phyloP scores from a whole-genome alignment of 371 early-diverging fungal genomes.

The Rhizopus sp. region DNA sequence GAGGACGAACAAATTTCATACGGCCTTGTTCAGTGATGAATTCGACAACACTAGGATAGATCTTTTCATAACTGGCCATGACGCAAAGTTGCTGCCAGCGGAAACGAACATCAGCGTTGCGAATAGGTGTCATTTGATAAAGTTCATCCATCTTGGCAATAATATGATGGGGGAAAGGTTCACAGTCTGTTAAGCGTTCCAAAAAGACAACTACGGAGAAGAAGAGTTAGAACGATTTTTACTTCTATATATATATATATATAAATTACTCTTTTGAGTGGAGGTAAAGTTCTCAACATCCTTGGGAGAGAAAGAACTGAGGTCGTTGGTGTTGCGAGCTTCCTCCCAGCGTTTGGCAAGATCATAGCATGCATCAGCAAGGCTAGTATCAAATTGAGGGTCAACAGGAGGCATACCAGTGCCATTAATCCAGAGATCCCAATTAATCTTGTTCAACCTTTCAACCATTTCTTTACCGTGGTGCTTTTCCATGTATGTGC shows the following conservation, averaged over 20 bases:
- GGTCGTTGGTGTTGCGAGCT: conserved; percentile 51
- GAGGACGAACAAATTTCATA: conserved; percentile 92
- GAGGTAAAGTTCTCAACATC: conserved; percentile 71
- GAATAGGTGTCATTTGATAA: conserved; percentile 72
- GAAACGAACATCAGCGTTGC: conserved; percentile 87
- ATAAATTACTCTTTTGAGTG: conserved; percentile 68
- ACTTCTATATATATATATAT: background rate
- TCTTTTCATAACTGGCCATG: conserved; percentile 71
- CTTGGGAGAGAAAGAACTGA: conserved; percentile 55
- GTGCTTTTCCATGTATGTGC: conserved; percentile 65
- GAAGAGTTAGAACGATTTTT: background rate
- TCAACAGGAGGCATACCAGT: conserved; percentile 90
- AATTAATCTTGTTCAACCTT: conserved; percentile 77
- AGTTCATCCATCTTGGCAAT: conserved; percentile 72
- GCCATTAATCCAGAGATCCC: conserved; percentile 86
- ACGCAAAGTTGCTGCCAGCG: conserved; percentile 88
- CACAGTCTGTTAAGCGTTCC: conserved; percentile 69
- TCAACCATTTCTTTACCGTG: conserved; percentile 68
- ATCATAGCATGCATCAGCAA: conserved; percentile 80
- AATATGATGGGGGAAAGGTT: conserved; percentile 61
- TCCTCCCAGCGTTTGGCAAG: conserved; percentile 80
- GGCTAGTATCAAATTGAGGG: conserved; percentile 83
- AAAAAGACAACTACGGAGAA: conserved; percentile 67
- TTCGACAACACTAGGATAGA: conserved; percentile 73
- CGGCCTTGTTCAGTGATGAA: conserved; percentile 90